Evolutionary conservation across 306 rosid genomes (phyloP).

Genomic region (Glycine latifolia): DNA sequence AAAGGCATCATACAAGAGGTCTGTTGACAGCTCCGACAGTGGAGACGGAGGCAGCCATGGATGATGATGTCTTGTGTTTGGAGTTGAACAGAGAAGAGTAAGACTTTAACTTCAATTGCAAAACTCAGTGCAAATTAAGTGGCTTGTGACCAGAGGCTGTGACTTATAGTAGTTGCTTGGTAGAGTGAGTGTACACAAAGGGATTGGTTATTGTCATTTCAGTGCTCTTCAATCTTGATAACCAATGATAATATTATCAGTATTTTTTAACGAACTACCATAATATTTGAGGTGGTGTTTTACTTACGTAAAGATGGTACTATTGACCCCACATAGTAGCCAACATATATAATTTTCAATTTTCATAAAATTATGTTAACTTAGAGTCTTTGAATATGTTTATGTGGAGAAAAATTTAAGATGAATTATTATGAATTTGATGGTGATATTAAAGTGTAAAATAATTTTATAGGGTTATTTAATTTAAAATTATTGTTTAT

Average conservation of each 20-base stretch:
- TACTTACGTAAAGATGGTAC: neutral
- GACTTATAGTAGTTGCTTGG: constrained; percentile 62
- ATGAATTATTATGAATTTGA: too few relatives aligned
- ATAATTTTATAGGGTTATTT: too few relatives aligned
- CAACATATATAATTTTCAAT: constrained; percentile 15
- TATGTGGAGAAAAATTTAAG: constrained; percentile 30
- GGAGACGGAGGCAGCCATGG: constrained; percentile 89
- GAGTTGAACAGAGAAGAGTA: neutral
- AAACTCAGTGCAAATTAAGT: constrained; percentile 5
- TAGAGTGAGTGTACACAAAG: constrained; percentile 48
- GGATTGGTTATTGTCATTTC: constrained; percentile 54
- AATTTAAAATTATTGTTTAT: too few relatives aligned
- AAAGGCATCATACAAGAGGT: constrained; percentile 58
- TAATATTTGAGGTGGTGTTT: constrained; percentile 46
- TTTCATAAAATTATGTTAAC: neutral
- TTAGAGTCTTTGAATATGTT: neutral
- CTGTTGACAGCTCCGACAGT: constrained; percentile 83
- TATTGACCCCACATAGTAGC: neutral
- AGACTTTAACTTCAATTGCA: neutral
- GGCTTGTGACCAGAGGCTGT: constrained; percentile 17
- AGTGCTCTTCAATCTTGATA: neutral
- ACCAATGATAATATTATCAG: constrained; percentile 9
- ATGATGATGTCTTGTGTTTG: neutral
- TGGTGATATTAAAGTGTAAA: too few relatives aligned
- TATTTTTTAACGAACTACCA: constrained; percentile 13